Percentiles rank a stretch among this genome's conserved stretches.
These are phyloP conservation scores for Parmales sp. DNA, from an alignment of 108 stramenopile genomes.

Conservation along the genomic window DNA sequence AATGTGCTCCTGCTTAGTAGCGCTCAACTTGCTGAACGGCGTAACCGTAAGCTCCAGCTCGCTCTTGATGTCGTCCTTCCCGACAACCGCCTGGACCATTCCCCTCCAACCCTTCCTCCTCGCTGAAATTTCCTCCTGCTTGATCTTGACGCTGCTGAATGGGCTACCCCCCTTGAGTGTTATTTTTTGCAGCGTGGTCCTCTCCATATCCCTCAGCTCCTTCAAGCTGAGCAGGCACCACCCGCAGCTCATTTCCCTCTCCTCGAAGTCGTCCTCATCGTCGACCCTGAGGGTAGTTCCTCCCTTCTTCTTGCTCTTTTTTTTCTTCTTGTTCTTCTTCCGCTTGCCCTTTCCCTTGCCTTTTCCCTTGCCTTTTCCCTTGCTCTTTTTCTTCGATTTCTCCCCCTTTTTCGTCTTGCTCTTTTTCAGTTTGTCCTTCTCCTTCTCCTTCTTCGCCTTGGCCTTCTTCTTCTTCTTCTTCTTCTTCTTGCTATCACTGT, in stretches of 20 bases:
- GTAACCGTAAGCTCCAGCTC: background rate
- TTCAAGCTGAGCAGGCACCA: constrained; percentile 4
- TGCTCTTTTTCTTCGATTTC: background rate
- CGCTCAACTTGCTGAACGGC: background rate
- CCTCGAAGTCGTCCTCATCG: constrained; percentile 3
- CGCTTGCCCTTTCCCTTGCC: constrained; percentile 7
- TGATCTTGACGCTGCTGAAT: constrained; percentile 11
- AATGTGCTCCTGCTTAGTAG: constrained; percentile 2
- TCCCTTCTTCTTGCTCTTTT: background rate
- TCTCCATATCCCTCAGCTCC: background rate
- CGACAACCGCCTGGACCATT: background rate
- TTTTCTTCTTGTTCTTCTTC: constrained; percentile 9
- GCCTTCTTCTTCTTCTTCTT: background rate
- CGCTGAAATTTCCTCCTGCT: background rate
- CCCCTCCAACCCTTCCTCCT: constrained; percentile 3
- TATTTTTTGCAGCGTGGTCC: background rate
- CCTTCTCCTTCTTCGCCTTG: background rate
- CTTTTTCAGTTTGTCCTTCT: background rate
- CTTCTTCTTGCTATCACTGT: background rate
- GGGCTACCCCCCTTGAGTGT: constrained; percentile 3
- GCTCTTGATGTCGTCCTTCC: background rate
- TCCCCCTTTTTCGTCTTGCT: constrained; percentile 8
- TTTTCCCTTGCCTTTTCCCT: constrained; percentile 10
- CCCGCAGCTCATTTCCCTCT: constrained; percentile 11
- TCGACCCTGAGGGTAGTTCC: background rate